phyloP scores from a whole-genome alignment of 2,329 filamentous ascomycete species.

The Alternaria solani region DNA sequence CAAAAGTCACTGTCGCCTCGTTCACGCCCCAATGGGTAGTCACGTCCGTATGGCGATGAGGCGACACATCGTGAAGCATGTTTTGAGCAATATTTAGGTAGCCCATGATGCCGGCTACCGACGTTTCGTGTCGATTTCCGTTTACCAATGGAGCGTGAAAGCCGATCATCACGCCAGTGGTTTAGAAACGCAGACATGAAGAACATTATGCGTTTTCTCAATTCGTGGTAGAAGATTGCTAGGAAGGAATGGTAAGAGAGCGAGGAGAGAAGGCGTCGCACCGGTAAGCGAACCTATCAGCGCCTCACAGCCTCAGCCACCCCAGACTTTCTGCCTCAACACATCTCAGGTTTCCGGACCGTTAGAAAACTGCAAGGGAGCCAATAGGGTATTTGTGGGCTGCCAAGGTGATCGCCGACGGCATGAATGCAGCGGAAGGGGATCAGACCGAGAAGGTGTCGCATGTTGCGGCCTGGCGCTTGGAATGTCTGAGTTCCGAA shows the following conservation, averaged over 20 bases:
- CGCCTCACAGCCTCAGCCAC: conserved; percentile 14
- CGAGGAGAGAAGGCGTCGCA: background rate
- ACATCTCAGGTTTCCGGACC: conserved; percentile 32
- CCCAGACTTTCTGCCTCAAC: conserved; percentile 3
- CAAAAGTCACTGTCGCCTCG: conserved; percentile 20
- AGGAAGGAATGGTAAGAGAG: conserved; percentile 1
- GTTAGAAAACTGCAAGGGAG: conserved; percentile 21
- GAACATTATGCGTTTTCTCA: conserved; percentile 37
- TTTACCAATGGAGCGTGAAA: conserved; percentile 32
- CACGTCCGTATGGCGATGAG: conserved; percentile 20
- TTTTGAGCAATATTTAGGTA: background rate
- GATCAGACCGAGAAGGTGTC: conserved; percentile 35
- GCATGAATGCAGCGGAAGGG: conserved; percentile 16
- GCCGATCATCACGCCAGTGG: conserved; percentile 18
- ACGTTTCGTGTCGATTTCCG: conserved; percentile 27
- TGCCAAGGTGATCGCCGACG: conserved; percentile 8
- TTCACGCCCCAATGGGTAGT: conserved; percentile 20
- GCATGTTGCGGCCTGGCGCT: conserved; percentile 26
- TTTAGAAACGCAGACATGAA: conserved; percentile 28
- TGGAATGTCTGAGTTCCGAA: conserved; percentile 31
- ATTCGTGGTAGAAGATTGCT: background rate
- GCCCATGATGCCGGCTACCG: conserved; percentile 14
- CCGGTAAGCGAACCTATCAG: conserved; percentile 18
- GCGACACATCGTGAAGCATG: conserved; percentile 13
- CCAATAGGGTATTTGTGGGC: background rate